Evolutionary conservation across 208 protist genomes (phyloP).

Genomic region (Naegleria lovaniensis): DNA sequence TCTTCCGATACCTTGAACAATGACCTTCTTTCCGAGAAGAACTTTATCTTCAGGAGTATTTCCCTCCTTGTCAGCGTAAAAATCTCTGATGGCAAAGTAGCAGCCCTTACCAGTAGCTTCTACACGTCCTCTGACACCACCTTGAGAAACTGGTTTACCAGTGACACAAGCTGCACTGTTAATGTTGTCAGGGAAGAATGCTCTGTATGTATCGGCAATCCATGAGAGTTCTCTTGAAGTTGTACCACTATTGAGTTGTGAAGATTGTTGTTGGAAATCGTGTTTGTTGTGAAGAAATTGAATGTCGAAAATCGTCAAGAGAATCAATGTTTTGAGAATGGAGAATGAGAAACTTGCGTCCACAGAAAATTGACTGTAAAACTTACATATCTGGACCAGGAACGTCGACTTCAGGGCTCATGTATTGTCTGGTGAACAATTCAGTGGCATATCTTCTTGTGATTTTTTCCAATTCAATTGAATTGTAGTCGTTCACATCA

Average conservation of each 20-base stretch:
- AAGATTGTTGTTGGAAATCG: too few relatives aligned
- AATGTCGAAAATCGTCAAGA: too few relatives aligned
- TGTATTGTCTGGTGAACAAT: slow-evolving; percentile 60
- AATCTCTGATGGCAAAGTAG: slow-evolving; percentile 57
- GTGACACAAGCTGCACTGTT: slow-evolving; percentile 63
- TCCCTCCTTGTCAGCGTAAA: slow-evolving; percentile 49
- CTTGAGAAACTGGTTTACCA: slow-evolving; percentile 59
- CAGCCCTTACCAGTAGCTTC: slow-evolving; percentile 62
- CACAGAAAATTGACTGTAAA: too few relatives aligned
- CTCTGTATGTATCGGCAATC: slow-evolving; percentile 49
- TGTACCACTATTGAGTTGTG: slow-evolving; percentile 47
- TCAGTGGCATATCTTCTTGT: slow-evolving; percentile 65
- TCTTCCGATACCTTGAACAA: slow-evolving; percentile 72
- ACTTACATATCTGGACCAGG: slow-evolving; percentile 52
- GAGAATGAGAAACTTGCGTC: too few relatives aligned
- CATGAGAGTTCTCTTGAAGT: slow-evolving; percentile 67
- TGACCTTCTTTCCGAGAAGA: slow-evolving; percentile 56
- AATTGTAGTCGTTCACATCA: slow-evolving; percentile 59
- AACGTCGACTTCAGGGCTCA: slow-evolving; percentile 51
- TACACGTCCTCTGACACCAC: slow-evolving; percentile 59
- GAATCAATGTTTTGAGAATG: too few relatives aligned
- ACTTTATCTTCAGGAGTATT: slow-evolving; percentile 48
- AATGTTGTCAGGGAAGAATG: slow-evolving; percentile 26
- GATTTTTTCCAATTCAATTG: slow-evolving; percentile 61
- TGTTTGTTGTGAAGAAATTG: too few relatives aligned